Evolutionary conservation across 1,284 basidiomycete genomes (phyloP).

Genomic region (Leccinum laetum): DNA sequence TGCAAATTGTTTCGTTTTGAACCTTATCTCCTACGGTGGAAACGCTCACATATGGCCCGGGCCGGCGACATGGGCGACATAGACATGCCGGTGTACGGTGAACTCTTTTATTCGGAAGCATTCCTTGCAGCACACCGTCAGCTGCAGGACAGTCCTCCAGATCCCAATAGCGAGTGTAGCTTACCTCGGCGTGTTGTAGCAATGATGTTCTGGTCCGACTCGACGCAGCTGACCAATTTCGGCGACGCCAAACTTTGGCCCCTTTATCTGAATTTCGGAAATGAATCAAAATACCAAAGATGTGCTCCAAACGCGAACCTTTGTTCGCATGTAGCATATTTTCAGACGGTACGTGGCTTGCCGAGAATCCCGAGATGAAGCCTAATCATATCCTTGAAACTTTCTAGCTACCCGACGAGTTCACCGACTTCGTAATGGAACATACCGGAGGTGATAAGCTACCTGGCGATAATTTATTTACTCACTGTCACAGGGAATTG

Average conservation of each 20-base stretch:
- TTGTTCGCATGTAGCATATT: background rate
- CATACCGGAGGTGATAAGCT: background rate
- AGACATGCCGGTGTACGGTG: background rate
- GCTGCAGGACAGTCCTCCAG: background rate
- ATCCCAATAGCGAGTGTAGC: background rate
- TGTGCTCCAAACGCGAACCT: background rate
- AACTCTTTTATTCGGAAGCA: background rate
- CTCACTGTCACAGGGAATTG: background rate
- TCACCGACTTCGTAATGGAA: background rate
- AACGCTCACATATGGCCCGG: background rate
- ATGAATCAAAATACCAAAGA: background rate
- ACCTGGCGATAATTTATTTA: background rate
- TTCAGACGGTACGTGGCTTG: background rate
- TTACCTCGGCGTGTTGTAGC: background rate
- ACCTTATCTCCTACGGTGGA: background rate
- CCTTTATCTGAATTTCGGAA: background rate
- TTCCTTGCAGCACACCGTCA: background rate
- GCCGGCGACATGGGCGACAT: background rate
- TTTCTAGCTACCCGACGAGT: background rate
- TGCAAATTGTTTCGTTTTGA: background rate
- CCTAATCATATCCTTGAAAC: background rate
- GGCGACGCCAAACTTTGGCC: background rate
- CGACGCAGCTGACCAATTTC: background rate
- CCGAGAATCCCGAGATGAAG: background rate
- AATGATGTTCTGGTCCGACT: background rate